Evolutionary conservation across 1,284 basidiomycete species (phyloP), one percentile per base, ranked within the genome.

Genomic region (Sparassis latifolia): DNA sequence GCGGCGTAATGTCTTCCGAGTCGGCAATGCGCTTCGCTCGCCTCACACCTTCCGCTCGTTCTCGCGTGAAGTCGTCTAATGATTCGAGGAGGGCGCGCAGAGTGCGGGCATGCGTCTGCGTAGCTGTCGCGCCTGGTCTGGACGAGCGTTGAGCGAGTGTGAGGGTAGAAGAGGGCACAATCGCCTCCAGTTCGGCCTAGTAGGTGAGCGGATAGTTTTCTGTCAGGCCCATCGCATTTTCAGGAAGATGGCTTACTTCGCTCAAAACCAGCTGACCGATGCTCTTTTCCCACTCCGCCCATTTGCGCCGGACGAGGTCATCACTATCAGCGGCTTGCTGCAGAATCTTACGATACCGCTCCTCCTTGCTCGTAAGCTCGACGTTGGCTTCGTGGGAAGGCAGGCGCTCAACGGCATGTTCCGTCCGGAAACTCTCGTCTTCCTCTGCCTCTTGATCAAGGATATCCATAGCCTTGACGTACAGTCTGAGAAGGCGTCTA

Each of bases 401-500:
- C 0, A 69, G 69, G 10, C 90, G 75, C 52, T 74, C 70, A 42
- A 82, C 62, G 45, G 65, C 59, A 6, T 63, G 69, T 47, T 78
- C 72, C 55, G 76, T 73, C 50, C 82, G 76, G 52, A 83, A 68
- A 43, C 75, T 66, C 69, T 92, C 91, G 60, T 97, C 92, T 64
- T 95, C 91, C 3, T 85, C 86, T 20, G 89, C 89, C 69, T 98
- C 95, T 49, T 82, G 82, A 59, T 96, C 92, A 7, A 98, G 72
- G 10, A 94, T 81, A 59, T 93, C 91, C 73, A 93, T 78, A 0
- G 91, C 84, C 90, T 97, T 20, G 64, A 0, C 29, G 44, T 37
- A 12, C 35, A 32, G 20, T 52, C 7, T 33, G 12, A 44, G 12
- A 10, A 33, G 40, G 39, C 47, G 10, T 28, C 31, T 3, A 37